phyloP scores from a whole-genome alignment of 345 rosid species.

The Iberis pinnata region DNA sequence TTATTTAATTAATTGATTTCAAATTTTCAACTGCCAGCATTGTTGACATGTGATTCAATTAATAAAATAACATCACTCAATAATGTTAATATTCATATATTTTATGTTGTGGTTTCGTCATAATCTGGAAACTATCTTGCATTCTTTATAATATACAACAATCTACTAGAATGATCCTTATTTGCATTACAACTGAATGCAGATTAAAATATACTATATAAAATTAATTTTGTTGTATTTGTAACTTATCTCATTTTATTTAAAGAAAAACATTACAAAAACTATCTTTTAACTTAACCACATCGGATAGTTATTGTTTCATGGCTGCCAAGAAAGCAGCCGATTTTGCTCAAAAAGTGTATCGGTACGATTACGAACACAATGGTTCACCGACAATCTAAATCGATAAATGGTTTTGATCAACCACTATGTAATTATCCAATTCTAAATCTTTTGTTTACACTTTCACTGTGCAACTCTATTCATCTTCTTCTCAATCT shows the following conservation, averaged over 20 bases:
- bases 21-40: constrained; percentile 22
- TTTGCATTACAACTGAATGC: too few relatives aligned
- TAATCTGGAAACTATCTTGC: too few relatives aligned
- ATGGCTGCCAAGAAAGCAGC: constrained; percentile 25
- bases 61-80: background rate
- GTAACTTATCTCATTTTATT: constrained; percentile 21
- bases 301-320: constrained; percentile 11
- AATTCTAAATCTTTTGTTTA: constrained; percentile 4
- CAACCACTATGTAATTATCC: constrained; percentile 1
- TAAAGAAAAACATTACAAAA: constrained; percentile 15
- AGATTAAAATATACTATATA: too few relatives aligned
- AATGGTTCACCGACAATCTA: constrained; percentile 22
- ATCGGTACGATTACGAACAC: constrained; percentile 18
- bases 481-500: constrained; percentile 27
- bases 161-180: too few relatives aligned
- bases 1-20: constrained; percentile 15
- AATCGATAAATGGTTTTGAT: constrained; percentile 22
- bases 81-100: too few relatives aligned
- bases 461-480: constrained; percentile 31
- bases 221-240: background rate
- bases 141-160: background rate
- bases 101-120: too few relatives aligned
- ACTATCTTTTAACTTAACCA: background rate
- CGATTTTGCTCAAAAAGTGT: background rate
- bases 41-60: constrained; percentile 18